Evolutionary conservation across 768 basidiomycete species (phyloP).

Genomic region (Tubosaeta sp.): DNA sequence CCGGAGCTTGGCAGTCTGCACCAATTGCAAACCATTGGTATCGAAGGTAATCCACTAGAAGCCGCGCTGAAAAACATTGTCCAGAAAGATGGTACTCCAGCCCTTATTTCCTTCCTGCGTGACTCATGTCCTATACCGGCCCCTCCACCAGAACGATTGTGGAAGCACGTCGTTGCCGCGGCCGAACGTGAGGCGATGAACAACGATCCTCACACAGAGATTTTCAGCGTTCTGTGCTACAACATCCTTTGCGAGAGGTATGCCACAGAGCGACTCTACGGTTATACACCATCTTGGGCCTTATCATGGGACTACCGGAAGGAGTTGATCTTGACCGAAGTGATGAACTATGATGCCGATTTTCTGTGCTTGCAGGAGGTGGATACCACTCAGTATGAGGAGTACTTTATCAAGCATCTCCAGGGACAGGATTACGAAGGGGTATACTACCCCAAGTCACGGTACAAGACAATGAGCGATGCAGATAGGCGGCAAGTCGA

Average conservation of each 20-base stretch:
- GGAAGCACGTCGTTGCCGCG: slow-evolving; percentile 60
- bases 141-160: slow-evolving; percentile 75
- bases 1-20: slow-evolving; percentile 85
- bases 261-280: slow-evolving; percentile 86
- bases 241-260: slow-evolving; percentile 93
- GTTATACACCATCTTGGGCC: slow-evolving; percentile 97
- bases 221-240: slow-evolving; percentile 79
- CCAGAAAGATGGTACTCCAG: slow-evolving; percentile 92
- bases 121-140: slow-evolving; percentile 84
- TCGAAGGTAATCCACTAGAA: slow-evolving; percentile 97
- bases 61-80: slow-evolving; percentile 69
- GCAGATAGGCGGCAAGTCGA: slow-evolving; percentile 85
- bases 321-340: slow-evolving; percentile 80
- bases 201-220: slow-evolving; percentile 66
- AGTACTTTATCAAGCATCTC: slow-evolving; percentile 78
- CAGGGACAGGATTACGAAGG: slow-evolving; percentile 81
- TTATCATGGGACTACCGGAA: slow-evolving; percentile 93
- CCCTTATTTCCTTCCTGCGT: slow-evolving; percentile 85
- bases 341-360: slow-evolving; percentile 77
- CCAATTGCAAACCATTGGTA: slow-evolving; percentile 87
- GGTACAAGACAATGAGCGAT: slow-evolving; percentile 90
- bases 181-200: slow-evolving; percentile 56
- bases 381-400: slow-evolving; percentile 87
- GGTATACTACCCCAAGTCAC: slow-evolving; percentile 85
- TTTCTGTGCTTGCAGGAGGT: slow-evolving; percentile 96